Percentiles rank a stretch among this genome's conserved stretches.
phyloP scores from a whole-genome alignment of 163 green algal species.

The Scenedesmus sp. region DNA sequence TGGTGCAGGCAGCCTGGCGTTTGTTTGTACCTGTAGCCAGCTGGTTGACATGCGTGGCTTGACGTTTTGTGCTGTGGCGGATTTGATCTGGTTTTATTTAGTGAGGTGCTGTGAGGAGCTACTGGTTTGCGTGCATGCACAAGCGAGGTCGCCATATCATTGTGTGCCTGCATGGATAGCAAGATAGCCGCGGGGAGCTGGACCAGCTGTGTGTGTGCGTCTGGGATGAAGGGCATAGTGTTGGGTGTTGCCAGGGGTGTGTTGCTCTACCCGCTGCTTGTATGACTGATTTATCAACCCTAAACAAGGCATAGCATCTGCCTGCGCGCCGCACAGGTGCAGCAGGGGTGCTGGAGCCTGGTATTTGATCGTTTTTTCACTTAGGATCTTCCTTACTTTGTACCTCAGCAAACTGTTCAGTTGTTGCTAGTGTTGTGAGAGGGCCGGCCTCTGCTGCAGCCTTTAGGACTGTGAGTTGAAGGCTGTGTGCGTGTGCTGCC shows the following conservation, averaged over 20 bases:
- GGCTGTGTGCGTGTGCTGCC: neutral
- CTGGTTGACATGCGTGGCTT: neutral
- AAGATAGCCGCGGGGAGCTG: neutral
- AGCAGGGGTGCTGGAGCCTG: neutral
- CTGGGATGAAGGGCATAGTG: too few relatives aligned
- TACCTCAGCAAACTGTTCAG: neutral
- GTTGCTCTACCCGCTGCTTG: neutral
- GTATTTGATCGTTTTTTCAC: neutral
- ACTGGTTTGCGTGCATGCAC: neutral
- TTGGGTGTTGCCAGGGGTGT: neutral
- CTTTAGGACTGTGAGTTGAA: neutral
- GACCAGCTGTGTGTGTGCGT: too few relatives aligned
- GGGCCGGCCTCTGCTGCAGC: neutral
- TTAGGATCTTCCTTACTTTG: neutral
- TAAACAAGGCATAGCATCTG: neutral
- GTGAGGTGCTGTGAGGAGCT: neutral
- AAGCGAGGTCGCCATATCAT: neutral
- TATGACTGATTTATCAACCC: neutral
- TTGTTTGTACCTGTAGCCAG: too few relatives aligned
- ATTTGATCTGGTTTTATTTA: neutral
- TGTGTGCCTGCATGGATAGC: neutral
- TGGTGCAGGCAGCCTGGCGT: neutral
- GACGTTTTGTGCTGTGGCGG: neutral
- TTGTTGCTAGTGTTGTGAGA: neutral
- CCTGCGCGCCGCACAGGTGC: neutral